Evolutionary conservation across 2,329 filamentous ascomycete genomes (phyloP).

Genomic region (Talaromyces sp.): DNA sequence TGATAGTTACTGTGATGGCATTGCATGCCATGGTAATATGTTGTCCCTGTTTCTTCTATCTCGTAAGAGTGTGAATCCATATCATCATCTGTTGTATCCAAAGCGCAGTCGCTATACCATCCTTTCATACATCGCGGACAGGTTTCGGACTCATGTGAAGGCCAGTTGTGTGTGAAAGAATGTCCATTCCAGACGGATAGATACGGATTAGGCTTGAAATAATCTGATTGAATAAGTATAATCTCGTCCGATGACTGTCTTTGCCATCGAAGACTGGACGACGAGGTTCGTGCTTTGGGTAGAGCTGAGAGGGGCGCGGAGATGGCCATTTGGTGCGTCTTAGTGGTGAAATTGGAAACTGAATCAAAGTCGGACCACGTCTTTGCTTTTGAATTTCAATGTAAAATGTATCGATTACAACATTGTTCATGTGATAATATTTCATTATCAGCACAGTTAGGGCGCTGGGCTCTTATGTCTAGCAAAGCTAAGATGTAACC

Average conservation of each 20-base stretch:
- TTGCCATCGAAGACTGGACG: not conserved
- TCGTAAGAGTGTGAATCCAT: not conserved
- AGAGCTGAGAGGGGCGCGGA: not conserved
- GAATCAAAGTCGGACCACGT: not conserved
- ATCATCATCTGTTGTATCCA: not conserved
- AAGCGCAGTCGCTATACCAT: slow-evolving; percentile 7
- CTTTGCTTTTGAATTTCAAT: not conserved
- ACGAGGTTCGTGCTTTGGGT: not conserved
- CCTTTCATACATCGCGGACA: slow-evolving; percentile 8
- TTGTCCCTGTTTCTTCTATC: not conserved
- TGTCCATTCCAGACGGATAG: slow-evolving; percentile 1
- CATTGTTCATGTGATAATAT: not conserved
- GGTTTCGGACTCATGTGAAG: not conserved
- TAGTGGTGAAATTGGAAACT: no score
- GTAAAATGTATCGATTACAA: not conserved
- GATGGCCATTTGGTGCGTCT: not conserved
- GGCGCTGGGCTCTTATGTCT: no score
- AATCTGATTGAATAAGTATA: not conserved
- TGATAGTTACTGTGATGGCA: not conserved
- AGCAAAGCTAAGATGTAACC: not conserved
- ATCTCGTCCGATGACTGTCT: not conserved
- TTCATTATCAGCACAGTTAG: no score
- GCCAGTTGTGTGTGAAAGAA: slow-evolving; percentile 10
- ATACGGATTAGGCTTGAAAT: slow-evolving; percentile 9
- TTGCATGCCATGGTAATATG: not conserved